Evolutionary conservation across 495 filamentous ascomycete species (phyloP), one percentile per base, ranked within the genome.

Genomic region (Trypethelium eluteriae): DNA sequence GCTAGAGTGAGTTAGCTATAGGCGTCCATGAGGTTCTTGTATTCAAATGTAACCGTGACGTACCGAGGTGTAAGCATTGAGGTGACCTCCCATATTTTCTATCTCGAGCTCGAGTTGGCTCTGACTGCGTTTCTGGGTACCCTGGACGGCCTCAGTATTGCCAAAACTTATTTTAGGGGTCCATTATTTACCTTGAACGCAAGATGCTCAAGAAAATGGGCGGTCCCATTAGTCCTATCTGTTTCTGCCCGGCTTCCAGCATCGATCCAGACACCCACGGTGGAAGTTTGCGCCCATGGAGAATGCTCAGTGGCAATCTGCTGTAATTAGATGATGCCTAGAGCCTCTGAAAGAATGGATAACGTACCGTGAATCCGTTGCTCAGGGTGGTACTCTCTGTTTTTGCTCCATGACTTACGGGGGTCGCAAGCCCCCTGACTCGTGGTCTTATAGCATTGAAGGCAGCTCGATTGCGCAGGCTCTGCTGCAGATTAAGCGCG

Each of bases 41-140:
- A 18, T 25, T 12, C 25, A 25, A 25, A 18, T 44, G 18, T 59
- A 35, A 9, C 10, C 32, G 16, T 67, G 72, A 81, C 89, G 70
- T 89, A 96, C 93, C 82, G 93, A 97, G 74, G 94, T 99, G 83
- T 99, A 99, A 73, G 94, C 94, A 79, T 99, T 99, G 68, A 99
- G 86, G 82, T 99, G 94, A 69, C 91, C 94, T 76, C 94, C 94
- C 92, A 98, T 96, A 81, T 99, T 98, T 83, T 99, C 94, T 72
- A 99, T 96, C 82, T 99, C 95, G 62, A 99, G 87, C 83, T 99
- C 94, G 78, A 99, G 81, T 79, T 98, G 94, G 74, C 93, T 88
- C 79, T 98, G 95, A 50, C 88, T 91, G 74, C 94, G 86, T 79
- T 89, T 96, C 79, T 87, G 84, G 68, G 94, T 98, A 70, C 94